These are phyloP conservation scores for Starmerella ratchasimensis DNA, from an alignment of 805 yeast species.

Conservation along the genomic window DNA sequence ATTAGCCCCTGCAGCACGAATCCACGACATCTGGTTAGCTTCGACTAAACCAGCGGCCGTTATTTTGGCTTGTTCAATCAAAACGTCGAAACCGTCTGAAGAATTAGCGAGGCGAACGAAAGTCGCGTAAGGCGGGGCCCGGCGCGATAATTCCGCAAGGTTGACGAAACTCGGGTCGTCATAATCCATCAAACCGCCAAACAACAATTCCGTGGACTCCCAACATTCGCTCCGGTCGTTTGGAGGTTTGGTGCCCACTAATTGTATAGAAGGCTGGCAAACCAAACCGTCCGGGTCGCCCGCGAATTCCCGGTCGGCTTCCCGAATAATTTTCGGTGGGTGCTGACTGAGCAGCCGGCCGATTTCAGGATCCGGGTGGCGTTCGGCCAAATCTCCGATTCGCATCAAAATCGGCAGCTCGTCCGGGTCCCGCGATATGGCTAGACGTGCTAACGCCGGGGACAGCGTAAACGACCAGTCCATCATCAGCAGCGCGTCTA, in stretches of 20 bases:
- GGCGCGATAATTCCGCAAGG: slow-evolving; percentile 1
- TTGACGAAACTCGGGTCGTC: slow-evolving; percentile 5
- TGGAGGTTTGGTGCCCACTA: too few relatives aligned
- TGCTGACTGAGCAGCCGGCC: too few relatives aligned
- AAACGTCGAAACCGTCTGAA: neutral
- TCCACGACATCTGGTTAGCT: slow-evolving; percentile 2
- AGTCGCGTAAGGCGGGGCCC: neutral
- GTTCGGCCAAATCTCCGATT: too few relatives aligned
- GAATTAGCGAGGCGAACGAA: slow-evolving; percentile 1
- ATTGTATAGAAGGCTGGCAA: too few relatives aligned
- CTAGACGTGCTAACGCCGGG: slow-evolving; percentile 6
- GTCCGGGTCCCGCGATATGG: too few relatives aligned
- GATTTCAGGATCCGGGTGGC: too few relatives aligned
- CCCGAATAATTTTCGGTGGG: too few relatives aligned
- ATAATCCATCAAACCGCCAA: slow-evolving; percentile 15
- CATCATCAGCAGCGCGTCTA: slow-evolving; percentile 10
- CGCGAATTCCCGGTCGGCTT: too few relatives aligned
- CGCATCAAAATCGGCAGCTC: too few relatives aligned
- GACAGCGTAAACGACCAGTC: slow-evolving; percentile 8
- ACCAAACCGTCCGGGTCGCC: too few relatives aligned
- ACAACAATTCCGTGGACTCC: slow-evolving; percentile 15
- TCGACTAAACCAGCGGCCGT: neutral
- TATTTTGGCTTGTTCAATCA: neutral
- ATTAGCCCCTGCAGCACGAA: slow-evolving; percentile 2
- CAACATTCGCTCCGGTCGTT: too few relatives aligned